These are phyloP conservation scores for Linnemannia hyalina DNA, from an alignment of 192 early-diverging fungal genomes.

Conservation along the genomic window DNA sequence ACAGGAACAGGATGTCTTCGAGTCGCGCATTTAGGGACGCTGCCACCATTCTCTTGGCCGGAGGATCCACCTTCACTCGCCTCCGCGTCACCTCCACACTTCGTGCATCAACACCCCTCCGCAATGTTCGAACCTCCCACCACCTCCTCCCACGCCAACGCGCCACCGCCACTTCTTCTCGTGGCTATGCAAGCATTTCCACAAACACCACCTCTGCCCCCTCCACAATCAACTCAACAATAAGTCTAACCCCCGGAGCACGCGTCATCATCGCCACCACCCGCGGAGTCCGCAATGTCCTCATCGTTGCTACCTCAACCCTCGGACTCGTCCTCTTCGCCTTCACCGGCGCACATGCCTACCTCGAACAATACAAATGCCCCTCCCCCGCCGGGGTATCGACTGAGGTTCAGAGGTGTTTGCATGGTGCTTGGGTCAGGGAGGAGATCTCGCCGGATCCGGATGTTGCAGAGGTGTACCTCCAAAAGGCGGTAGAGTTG, in stretches of 20 bases:
- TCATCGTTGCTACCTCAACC: conserved; percentile 50
- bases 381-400: conserved; percentile 59
- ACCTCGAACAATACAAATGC: conserved; percentile 65
- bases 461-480: conserved; percentile 58
- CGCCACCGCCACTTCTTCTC: background rate
- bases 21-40: conserved; percentile 22
- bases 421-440: conserved; percentile 70
- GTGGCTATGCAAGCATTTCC: background rate
- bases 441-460: conserved; percentile 62
- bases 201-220: background rate
- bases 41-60: background rate
- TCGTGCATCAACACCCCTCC: background rate
- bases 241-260: background rate
- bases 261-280: conserved; percentile 25
- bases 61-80: background rate
- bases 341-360: conserved; percentile 63
- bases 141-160: background rate
- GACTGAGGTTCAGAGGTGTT: conserved; percentile 51
- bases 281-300: conserved; percentile 26
- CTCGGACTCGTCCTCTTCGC: conserved; percentile 42
- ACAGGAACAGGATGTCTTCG: conserved; percentile 3
- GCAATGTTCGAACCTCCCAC: background rate
- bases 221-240: background rate
- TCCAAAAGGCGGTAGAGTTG: conserved; percentile 52
- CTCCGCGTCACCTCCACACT: background rate